phyloP scores from a whole-genome alignment of 192 early-diverging fungal species.

The Pecoramyces ruminantium region DNA sequence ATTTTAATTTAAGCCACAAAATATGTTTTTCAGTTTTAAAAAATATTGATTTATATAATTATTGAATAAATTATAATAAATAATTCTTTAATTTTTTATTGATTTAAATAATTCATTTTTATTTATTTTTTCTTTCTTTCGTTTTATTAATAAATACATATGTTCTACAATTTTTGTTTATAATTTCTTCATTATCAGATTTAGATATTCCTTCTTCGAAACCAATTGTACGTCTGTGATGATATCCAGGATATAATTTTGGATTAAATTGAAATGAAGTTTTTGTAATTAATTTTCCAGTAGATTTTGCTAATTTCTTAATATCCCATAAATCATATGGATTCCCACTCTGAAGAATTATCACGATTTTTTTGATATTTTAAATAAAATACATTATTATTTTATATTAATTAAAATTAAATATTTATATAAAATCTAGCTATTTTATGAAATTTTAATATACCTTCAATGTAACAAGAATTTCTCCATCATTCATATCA shows the following conservation, averaged over 20 bases:
- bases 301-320: slow-evolving; percentile 47
- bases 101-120: no score
- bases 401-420: no score
- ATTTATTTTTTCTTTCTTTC: background rate
- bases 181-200: slow-evolving; percentile 63
- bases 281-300: slow-evolving; percentile 31
- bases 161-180: slow-evolving; percentile 38
- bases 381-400: no score
- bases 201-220: slow-evolving; percentile 66
- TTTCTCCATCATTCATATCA: slow-evolving; percentile 29
- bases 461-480: slow-evolving; percentile 72
- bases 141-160: slow-evolving; percentile 39
- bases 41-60: no score
- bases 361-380: no score
- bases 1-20: no score
- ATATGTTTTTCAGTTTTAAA: no score
- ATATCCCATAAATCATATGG: slow-evolving; percentile 87
- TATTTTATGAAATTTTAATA: no score
- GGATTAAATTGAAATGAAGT: slow-evolving; percentile 46
- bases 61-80: no score
- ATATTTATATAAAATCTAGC: no score
- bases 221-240: slow-evolving; percentile 89
- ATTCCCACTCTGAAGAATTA: slow-evolving; percentile 17
- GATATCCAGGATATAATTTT: slow-evolving; percentile 61
- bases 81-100: no score